Evolutionary conservation across 345 rosid species (phyloP).

Genomic region (Cochlearia excelsa): DNA sequence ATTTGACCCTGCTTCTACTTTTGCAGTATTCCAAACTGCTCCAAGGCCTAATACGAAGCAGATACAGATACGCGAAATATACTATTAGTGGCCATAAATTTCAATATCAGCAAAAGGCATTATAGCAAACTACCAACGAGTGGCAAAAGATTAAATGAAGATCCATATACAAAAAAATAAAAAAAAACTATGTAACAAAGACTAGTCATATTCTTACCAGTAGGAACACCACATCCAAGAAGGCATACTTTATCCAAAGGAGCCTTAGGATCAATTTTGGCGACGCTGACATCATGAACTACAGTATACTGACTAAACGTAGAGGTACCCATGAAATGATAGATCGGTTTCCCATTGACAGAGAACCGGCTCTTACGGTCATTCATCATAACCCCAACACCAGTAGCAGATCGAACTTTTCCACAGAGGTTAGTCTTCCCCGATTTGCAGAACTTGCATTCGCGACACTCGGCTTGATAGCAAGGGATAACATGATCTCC

Average conservation of each 20-base stretch:
- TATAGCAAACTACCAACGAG: background rate
- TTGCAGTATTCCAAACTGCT: slow-evolving; percentile 99
- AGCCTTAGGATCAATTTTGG: slow-evolving; percentile 85
- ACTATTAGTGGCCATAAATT: background rate
- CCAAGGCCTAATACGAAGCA: slow-evolving; percentile 61
- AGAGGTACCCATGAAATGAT: slow-evolving; percentile 99
- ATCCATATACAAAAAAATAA: background rate
- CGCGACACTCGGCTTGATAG: slow-evolving; percentile 98
- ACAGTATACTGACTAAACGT: slow-evolving; percentile 98
- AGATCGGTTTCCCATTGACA: slow-evolving; percentile 74
- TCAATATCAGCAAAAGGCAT: slow-evolving; percentile 2
- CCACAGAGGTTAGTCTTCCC: slow-evolving; percentile 99
- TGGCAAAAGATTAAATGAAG: background rate
- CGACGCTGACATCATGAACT: slow-evolving; percentile 97
- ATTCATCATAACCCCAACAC: slow-evolving; percentile 92
- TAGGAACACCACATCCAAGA: slow-evolving; percentile 99
- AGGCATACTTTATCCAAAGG: slow-evolving; percentile 98
- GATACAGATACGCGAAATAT: background rate
- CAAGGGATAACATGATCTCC: slow-evolving; percentile 98
- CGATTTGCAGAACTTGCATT: slow-evolving; percentile 96
- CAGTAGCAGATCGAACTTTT: slow-evolving; percentile 88
- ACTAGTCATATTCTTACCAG: slow-evolving; percentile 48
- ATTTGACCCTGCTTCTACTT: slow-evolving; percentile 88
- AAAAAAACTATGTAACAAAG: background rate
- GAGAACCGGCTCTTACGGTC: slow-evolving; percentile 87